These are phyloP conservation scores for Exophiala mesophila DNA, from an alignment of 2,329 filamentous ascomycete genomes.

Conservation along the genomic window DNA sequence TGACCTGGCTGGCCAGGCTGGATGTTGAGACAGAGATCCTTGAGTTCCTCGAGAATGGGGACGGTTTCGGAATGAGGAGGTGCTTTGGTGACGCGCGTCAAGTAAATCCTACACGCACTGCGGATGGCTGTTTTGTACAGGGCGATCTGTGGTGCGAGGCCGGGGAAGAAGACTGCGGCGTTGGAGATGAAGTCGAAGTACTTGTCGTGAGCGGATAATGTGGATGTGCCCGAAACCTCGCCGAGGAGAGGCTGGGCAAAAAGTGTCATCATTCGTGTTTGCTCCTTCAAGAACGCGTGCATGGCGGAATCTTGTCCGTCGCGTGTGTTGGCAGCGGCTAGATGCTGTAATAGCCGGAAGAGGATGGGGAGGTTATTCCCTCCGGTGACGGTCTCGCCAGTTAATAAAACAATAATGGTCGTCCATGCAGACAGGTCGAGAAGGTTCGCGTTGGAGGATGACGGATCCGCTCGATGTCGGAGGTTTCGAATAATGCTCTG, in stretches of 20 bases:
- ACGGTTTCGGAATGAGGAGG: conserved; percentile 15
- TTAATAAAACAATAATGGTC: conserved; percentile 21
- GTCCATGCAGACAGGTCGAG: conserved; percentile 11
- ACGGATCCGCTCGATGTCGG: neutral
- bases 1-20: conserved; percentile 30
- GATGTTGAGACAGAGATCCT: conserved; percentile 29
- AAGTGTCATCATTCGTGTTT: conserved; percentile 15
- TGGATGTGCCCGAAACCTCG: conserved; percentile 6
- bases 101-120: conserved; percentile 27
- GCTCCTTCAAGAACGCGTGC: conserved; percentile 12
- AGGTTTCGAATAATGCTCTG: conserved; percentile 9
- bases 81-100: conserved; percentile 19
- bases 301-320: conserved; percentile 8
- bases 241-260: conserved; percentile 23
- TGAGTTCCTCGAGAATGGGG: conserved; percentile 30
- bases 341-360: conserved; percentile 11
- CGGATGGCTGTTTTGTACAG: conserved; percentile 19
- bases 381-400: conserved; percentile 28
- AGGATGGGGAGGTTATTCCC: conserved; percentile 11
- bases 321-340: conserved; percentile 5
- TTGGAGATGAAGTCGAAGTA: conserved; percentile 18
- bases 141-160: conserved; percentile 6
- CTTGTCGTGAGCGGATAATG: neutral
- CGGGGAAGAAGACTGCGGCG: conserved; percentile 9
- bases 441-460: neutral